Evolutionary conservation across 257 asterid species (phyloP).

Genomic region (Scutellaria barbata): DNA sequence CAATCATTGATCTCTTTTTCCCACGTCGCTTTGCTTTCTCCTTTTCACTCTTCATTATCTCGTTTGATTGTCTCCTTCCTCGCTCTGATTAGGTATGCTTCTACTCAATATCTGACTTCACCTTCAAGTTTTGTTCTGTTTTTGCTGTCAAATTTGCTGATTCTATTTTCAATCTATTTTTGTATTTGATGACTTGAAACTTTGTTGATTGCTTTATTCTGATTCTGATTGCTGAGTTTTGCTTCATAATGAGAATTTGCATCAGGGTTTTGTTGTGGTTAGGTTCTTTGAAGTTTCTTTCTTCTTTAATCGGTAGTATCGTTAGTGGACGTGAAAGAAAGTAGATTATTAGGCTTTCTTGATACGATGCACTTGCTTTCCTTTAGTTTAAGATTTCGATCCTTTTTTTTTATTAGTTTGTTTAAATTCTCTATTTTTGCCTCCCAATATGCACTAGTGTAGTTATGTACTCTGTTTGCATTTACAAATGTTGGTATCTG

Average conservation of each 20-base stretch:
- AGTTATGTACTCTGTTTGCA: background rate
- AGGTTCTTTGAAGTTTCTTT: background rate
- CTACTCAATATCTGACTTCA: background rate
- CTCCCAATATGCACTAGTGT: slow-evolving; percentile 19
- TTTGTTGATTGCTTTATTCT: slow-evolving; percentile 9
- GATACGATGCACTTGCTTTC: slow-evolving; percentile 9
- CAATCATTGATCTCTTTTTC: background rate
- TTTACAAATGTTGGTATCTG: slow-evolving; percentile 11
- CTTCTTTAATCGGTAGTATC: background rate
- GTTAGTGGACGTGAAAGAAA: background rate
- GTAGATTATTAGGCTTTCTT: slow-evolving; percentile 1
- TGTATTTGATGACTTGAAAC: background rate
- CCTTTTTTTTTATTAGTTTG: background rate
- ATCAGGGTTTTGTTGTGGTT: slow-evolving; percentile 14
- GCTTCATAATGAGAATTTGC: slow-evolving; percentile 3
- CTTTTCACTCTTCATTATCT: slow-evolving; percentile 17
- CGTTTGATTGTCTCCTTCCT: slow-evolving; percentile 19
- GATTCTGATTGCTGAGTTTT: slow-evolving; percentile 3
- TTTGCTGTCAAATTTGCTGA: background rate
- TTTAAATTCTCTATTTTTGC: slow-evolving; percentile 9
- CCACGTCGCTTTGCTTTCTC: slow-evolving; percentile 25
- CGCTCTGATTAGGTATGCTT: slow-evolving; percentile 35
- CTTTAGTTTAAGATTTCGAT: background rate
- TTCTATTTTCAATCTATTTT: too few relatives aligned
- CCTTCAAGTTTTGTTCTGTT: background rate